These are phyloP conservation scores for Apiospora kogelbergensis DNA, from an alignment of 2,329 filamentous ascomycete genomes.

Conservation along the genomic window DNA sequence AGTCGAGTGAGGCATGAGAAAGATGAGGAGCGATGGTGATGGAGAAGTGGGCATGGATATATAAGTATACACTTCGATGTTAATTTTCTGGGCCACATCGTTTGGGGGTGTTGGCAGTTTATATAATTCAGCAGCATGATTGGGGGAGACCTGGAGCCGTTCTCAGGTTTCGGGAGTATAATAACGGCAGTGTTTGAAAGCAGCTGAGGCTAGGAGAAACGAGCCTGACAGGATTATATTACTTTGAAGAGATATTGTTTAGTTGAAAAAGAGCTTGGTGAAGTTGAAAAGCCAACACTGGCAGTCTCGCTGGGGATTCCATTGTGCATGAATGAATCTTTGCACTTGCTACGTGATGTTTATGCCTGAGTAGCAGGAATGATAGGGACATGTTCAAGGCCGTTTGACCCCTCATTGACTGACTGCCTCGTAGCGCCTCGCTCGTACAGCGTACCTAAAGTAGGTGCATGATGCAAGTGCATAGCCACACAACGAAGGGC, in stretches of 20 bases:
- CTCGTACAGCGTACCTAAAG: neutral
- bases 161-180: neutral
- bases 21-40: neutral
- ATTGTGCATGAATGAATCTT: no score
- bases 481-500: neutral
- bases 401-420: neutral
- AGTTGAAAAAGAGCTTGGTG: neutral
- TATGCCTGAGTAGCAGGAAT: neutral
- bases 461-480: neutral
- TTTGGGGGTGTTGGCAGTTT: neutral
- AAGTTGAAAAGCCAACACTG: neutral
- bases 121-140: neutral
- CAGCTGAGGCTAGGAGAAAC: neutral
- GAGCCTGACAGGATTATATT: neutral
- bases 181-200: neutral
- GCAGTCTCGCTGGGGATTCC: no score
- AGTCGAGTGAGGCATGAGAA: conserved; percentile 9
- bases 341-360: neutral
- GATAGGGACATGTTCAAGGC: neutral
- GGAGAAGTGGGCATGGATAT: neutral
- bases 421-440: no score
- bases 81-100: conserved; percentile 14
- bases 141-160: neutral
- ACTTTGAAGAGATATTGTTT: neutral
- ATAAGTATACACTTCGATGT: conserved; percentile 19